Evolutionary conservation across 371 early-diverging fungal genomes (phyloP).

Genomic region (Syncephalastrum sp.): DNA sequence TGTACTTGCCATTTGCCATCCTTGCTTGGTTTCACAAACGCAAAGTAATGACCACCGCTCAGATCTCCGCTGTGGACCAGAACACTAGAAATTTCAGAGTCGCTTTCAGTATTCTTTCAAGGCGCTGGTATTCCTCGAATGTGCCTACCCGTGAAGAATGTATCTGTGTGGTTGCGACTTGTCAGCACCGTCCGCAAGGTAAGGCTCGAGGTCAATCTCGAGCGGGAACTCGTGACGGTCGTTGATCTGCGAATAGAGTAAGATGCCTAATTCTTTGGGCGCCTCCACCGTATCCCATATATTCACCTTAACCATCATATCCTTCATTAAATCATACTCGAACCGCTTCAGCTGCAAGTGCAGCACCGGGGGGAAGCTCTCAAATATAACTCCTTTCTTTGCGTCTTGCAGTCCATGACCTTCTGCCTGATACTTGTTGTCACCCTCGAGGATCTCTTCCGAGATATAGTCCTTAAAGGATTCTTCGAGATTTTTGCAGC

Average conservation of each 20-base stretch:
- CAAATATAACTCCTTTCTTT: conserved; percentile 93
- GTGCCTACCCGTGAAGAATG: conserved; percentile 70
- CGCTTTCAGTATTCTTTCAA: background rate
- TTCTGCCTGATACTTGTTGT: conserved; percentile 97
- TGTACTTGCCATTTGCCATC: conserved; percentile 72
- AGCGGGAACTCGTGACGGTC: conserved; percentile 95
- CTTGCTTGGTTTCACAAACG: conserved; percentile 80
- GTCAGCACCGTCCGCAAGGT: conserved; percentile 61
- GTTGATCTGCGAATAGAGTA: conserved; percentile 69
- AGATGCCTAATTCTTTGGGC: background rate
- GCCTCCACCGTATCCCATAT: no score
- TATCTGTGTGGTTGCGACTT: conserved; percentile 63
- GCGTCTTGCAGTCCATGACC: conserved; percentile 96
- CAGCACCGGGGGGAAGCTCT: conserved; percentile 93
- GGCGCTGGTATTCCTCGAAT: background rate
- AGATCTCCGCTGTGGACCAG: conserved; percentile 97
- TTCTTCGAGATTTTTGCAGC: conserved; percentile 81
- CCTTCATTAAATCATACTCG: conserved; percentile 93
- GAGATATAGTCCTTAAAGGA: conserved; percentile 89
- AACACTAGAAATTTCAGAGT: conserved; percentile 56
- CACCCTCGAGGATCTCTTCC: conserved; percentile 93
- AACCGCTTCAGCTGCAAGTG: conserved; percentile 98
- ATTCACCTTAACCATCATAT: conserved; percentile 88
- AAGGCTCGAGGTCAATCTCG: conserved; percentile 83
- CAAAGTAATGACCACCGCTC: conserved; percentile 97